These are phyloP conservation scores for Microbotryum saponariae DNA, from an alignment of 1,284 basidiomycete species.

Conservation along the genomic window DNA sequence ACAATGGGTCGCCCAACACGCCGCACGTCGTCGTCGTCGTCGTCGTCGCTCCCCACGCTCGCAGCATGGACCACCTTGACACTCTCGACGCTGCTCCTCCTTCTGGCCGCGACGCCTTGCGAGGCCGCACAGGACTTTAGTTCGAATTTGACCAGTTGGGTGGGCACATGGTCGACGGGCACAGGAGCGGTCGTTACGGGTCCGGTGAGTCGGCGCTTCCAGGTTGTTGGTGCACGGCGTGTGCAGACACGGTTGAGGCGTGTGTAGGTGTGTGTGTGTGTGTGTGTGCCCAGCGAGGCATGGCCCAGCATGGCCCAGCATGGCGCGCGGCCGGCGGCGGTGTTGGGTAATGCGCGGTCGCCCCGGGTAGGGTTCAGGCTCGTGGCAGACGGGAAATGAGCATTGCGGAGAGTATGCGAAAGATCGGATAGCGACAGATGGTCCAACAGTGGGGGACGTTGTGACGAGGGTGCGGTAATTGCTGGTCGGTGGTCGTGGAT, in stretches of 20 bases:
- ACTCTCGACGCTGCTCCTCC: background rate
- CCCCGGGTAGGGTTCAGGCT: too few relatives aligned
- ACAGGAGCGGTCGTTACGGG: conserved; percentile 69
- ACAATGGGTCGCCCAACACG: too few relatives aligned
- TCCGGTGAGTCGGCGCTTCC: conserved; percentile 53
- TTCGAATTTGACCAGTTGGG: conserved; percentile 41
- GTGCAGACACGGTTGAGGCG: background rate
- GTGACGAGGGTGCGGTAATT: too few relatives aligned
- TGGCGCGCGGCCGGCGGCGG: too few relatives aligned
- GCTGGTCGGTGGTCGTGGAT: background rate
- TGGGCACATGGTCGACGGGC: conserved; percentile 79
- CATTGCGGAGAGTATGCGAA: too few relatives aligned
- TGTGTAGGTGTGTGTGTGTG: background rate
- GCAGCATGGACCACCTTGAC: background rate
- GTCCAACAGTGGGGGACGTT: too few relatives aligned
- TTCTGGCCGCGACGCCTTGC: background rate
- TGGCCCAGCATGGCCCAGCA: too few relatives aligned
- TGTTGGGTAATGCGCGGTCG: too few relatives aligned
- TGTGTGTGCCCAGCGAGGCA: too few relatives aligned
- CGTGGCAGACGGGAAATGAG: too few relatives aligned
- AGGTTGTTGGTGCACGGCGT: background rate
- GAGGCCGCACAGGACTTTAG: conserved; percentile 22
- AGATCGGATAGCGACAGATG: too few relatives aligned
- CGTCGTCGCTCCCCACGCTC: background rate
- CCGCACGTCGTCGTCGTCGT: background rate